Conservation (phyloP, 768 basidiomycete genomes). For the Trametes cubensis region DNA sequence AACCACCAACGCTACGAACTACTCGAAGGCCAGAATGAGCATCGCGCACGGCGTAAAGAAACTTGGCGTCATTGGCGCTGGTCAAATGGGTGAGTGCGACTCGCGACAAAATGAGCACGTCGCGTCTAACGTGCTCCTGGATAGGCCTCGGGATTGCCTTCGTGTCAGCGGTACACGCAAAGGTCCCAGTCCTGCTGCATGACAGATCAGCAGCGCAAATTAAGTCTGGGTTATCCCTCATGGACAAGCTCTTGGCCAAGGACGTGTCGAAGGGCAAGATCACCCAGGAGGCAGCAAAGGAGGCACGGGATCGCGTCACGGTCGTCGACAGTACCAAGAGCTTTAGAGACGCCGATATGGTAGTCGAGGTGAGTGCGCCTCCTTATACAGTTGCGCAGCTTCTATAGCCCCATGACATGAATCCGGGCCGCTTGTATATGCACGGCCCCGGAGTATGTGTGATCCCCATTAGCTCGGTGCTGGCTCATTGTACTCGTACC, state of each 20-base stretch:
- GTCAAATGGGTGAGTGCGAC: conserved; percentile 63
- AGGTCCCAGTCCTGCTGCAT: conserved; percentile 82
- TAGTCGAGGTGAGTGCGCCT: conserved; percentile 68
- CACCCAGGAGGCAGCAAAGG: conserved; percentile 67
- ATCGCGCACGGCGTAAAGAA: conserved; percentile 73
- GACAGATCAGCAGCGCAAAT: conserved; percentile 80
- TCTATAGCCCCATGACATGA: background rate
- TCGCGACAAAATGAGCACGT: background rate
- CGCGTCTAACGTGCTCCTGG: background rate
- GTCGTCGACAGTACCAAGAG: conserved; percentile 59
- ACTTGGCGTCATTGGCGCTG: conserved; percentile 79
- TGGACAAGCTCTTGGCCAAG: conserved; percentile 85
- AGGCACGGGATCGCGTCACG: conserved; percentile 66
- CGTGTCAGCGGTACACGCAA: conserved; percentile 83
- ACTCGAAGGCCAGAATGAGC: conserved; percentile 41
- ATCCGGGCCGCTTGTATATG: background rate
- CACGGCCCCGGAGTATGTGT: background rate
- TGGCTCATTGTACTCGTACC: too few relatives aligned
- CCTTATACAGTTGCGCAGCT: too few relatives aligned
- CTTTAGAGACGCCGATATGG: conserved; percentile 84
- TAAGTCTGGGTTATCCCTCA: conserved; percentile 66
- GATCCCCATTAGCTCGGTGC: too few relatives aligned
- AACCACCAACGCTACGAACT: too few relatives aligned
- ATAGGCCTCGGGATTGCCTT: conserved; percentile 87
- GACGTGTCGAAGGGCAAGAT: conserved; percentile 86